phyloP scores from a whole-genome alignment of 257 asterid species.

The Pogostemon cablin region DNA sequence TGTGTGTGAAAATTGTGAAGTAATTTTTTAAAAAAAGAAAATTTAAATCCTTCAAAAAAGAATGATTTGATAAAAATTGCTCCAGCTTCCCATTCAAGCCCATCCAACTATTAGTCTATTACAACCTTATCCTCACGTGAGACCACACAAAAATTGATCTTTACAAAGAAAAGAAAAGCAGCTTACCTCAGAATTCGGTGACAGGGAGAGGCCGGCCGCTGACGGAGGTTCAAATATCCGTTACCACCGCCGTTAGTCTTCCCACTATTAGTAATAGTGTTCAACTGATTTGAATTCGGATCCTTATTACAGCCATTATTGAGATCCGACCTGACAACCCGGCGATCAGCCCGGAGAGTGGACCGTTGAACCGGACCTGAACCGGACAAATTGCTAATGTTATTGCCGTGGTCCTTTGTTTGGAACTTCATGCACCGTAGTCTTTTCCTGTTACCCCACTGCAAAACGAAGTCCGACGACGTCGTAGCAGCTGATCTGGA shows the following conservation, averaged over 20 bases:
- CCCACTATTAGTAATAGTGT: constrained; percentile 19
- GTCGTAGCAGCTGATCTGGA: constrained; percentile 51
- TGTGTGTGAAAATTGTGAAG: too few species aligned
- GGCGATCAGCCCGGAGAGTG: constrained; percentile 56
- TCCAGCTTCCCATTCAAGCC: background rate
- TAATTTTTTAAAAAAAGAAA: too few species aligned
- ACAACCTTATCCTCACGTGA: constrained; percentile 27
- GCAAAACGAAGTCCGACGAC: constrained; percentile 76
- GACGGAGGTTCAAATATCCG: constrained; percentile 76
- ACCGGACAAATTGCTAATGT: constrained; percentile 43
- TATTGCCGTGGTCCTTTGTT: constrained; percentile 49
- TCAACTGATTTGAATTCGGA: constrained; percentile 43
- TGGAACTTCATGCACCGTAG: constrained; percentile 78
- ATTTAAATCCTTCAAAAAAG: too few species aligned
- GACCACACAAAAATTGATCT: background rate
- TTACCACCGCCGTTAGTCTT: constrained; percentile 41
- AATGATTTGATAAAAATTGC: too few species aligned
- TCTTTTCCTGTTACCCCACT: constrained; percentile 88
- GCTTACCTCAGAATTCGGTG: constrained; percentile 60
- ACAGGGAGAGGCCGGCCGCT: constrained; percentile 72
- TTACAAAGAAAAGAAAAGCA: background rate
- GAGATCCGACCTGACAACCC: constrained; percentile 66
- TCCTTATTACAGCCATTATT: constrained; percentile 33
- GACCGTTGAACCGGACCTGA: constrained; percentile 45
- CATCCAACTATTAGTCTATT: background rate